phyloP scores from a whole-genome alignment of 2,329 filamentous ascomycete genomes.

The Penicillium psychrosexuale region DNA sequence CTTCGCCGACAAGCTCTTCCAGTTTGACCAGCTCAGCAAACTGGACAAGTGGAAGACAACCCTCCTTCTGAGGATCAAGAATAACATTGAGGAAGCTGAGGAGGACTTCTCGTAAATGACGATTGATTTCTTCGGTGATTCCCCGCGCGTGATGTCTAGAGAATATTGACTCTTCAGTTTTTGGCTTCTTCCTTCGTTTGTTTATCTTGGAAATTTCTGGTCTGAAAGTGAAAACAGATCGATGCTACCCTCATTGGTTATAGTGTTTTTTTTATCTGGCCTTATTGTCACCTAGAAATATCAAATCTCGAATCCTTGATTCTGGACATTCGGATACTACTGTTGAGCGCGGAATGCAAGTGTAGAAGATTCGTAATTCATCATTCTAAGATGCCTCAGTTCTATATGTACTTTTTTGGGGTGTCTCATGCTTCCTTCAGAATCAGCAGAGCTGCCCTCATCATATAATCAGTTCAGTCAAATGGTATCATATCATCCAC shows the following conservation, averaged over 20 bases:
- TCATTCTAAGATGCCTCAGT: conserved; percentile 24
- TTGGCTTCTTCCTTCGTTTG: conserved; percentile 7
- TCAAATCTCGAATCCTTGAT: not conserved
- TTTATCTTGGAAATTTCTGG: conserved; percentile 3
- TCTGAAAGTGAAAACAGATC: conserved; percentile 7
- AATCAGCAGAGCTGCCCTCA: conserved; percentile 7
- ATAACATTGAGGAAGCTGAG: conserved; percentile 67
- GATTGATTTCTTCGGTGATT: conserved; percentile 22
- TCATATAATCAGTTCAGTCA: conserved; percentile 22
- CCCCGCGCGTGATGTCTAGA: conserved; percentile 20
- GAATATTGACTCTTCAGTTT: conserved; percentile 11
- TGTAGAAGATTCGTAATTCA: conserved; percentile 29
- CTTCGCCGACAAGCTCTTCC: conserved; percentile 82
- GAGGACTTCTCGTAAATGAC: conserved; percentile 63
- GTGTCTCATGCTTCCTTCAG: conserved; percentile 11
- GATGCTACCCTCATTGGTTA: not conserved
- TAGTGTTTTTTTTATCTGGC: not conserved
- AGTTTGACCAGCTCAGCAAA: conserved; percentile 89
- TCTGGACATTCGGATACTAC: not conserved
- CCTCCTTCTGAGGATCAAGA: conserved; percentile 77
- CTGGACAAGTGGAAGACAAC: conserved; percentile 97
- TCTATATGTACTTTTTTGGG: conserved; percentile 30
- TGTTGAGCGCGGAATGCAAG: not conserved
- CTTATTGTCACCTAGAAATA: not conserved
- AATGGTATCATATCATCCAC: conserved; percentile 32